Evolutionary conservation across 2,329 filamentous ascomycete genomes (phyloP).

Genomic region (Diplodia seriata): DNA sequence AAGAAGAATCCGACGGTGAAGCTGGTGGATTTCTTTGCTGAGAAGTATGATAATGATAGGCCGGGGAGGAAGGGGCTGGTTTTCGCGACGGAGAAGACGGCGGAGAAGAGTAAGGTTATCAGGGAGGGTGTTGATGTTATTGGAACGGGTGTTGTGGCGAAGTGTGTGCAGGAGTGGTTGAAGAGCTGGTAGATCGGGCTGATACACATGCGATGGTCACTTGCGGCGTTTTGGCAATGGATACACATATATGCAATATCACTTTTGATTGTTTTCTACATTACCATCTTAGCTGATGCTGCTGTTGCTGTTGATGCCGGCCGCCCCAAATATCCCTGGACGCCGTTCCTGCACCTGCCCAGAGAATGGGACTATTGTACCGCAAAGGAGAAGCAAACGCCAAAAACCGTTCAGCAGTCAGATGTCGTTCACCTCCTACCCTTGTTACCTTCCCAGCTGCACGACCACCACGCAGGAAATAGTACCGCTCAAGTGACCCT

Average conservation of each 20-base stretch:
- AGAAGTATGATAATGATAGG: conserved; percentile 55
- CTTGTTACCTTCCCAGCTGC: no score
- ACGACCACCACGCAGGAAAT: no score
- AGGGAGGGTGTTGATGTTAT: conserved; percentile 32
- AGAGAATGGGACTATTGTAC: no score
- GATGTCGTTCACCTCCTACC: no score
- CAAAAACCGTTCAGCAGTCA: no score
- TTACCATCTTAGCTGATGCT: no score
- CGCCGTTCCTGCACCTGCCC: no score
- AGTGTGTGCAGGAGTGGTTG: conserved; percentile 27
- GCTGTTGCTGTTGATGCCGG: no score
- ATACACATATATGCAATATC: not conserved
- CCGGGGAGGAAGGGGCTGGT: conserved; percentile 46
- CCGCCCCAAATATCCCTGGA: no score
- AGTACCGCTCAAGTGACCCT: no score
- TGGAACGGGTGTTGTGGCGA: conserved; percentile 23
- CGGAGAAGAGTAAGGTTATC: conserved; percentile 11
- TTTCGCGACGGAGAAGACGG: conserved; percentile 34
- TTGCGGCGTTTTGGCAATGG: not conserved
- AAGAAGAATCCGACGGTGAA: conserved; percentile 56
- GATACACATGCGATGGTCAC: not conserved
- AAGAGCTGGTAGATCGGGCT: conserved; percentile 2
- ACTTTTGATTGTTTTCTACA: not conserved
- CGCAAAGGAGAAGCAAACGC: no score
- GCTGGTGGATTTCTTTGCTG: conserved; percentile 60